Evolutionary conservation across 768 basidiomycete genomes (phyloP).

Genomic region (Russula sp.): DNA sequence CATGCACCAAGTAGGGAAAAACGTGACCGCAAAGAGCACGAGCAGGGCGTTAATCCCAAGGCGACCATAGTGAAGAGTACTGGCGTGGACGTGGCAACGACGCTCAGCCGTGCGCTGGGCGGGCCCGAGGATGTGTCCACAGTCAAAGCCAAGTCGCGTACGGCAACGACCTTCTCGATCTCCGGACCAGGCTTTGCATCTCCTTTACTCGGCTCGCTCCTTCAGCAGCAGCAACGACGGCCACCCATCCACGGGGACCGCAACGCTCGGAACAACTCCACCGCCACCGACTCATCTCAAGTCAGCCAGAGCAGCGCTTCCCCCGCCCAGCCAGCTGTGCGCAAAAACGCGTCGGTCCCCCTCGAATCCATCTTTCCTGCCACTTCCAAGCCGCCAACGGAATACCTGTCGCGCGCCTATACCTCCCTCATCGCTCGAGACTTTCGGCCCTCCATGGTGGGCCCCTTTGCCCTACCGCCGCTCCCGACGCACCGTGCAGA

Average conservation of each 20-base stretch:
- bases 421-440: conserved; percentile 66
- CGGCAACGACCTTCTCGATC: conserved; percentile 40
- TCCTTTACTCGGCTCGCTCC: conserved; percentile 56
- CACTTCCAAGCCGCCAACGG: conserved; percentile 74
- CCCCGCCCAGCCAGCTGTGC: conserved; percentile 26
- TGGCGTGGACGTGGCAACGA: conserved; percentile 40
- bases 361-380: conserved; percentile 81
- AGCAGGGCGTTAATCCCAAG: conserved; percentile 8
- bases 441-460: conserved; percentile 66
- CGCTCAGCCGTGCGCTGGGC: conserved; percentile 26
- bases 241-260: conserved; percentile 30
- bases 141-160: conserved; percentile 26
- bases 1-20: conserved; percentile 47
- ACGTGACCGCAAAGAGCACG: conserved; percentile 26
- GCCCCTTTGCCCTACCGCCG: conserved; percentile 51
- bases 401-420: conserved; percentile 72
- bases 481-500: conserved; percentile 48
- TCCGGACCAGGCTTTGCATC: conserved; percentile 39
- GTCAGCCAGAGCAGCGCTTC: conserved; percentile 17
- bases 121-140: conserved; percentile 15
- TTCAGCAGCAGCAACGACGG: conserved; percentile 47
- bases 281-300: conserved; percentile 12
- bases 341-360: conserved; percentile 46
- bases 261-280: neutral
- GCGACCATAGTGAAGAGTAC: conserved; percentile 25